phyloP scores from a whole-genome alignment of 2,329 filamentous ascomycete genomes.

The Sporothrix dimorphospora region DNA sequence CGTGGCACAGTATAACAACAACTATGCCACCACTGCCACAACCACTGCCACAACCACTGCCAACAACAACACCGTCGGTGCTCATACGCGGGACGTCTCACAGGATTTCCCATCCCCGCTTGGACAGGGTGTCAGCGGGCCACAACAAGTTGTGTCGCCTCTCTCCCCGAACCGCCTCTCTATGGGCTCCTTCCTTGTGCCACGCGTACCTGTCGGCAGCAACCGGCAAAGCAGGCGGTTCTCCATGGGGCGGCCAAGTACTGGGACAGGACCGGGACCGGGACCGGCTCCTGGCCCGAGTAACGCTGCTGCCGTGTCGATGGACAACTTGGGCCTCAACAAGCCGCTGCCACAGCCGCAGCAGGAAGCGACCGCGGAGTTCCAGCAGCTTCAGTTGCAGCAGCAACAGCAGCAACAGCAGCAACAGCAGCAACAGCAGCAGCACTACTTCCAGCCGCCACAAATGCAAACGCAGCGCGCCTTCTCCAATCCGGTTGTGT shows the following conservation, averaged over 20 bases:
- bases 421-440: slow-evolving; percentile 26
- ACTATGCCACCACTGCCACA: not conserved
- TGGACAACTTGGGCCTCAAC: slow-evolving; percentile 6
- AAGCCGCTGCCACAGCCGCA: slow-evolving; percentile 30
- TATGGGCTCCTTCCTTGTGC: slow-evolving; percentile 46
- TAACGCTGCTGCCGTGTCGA: not conserved
- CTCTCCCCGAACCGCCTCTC: slow-evolving; percentile 47
- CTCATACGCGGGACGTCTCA: not conserved
- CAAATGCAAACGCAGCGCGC: slow-evolving; percentile 28
- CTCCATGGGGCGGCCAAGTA: slow-evolving; percentile 16
- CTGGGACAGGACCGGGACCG: not conserved
- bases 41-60: not conserved
- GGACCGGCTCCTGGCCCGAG: not conserved
- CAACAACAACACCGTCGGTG: not conserved
- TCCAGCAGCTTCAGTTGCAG: slow-evolving; percentile 30
- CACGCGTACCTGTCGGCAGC: slow-evolving; percentile 47
- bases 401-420: slow-evolving; percentile 31
- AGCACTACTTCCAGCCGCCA: slow-evolving; percentile 6
- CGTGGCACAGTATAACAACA: not conserved
- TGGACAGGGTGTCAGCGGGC: not conserved
- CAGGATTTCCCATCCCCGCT: not conserved
- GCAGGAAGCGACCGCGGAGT: slow-evolving; percentile 30
- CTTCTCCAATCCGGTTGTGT: slow-evolving; percentile 32
- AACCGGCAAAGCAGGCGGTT: slow-evolving; percentile 34
- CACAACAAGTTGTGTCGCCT: not conserved